Percentiles rank a stretch among this genome's conserved stretches.
phyloP scores from a whole-genome alignment of 2,329 filamentous ascomycete genomes.

The Fusarium liriodendri region DNA sequence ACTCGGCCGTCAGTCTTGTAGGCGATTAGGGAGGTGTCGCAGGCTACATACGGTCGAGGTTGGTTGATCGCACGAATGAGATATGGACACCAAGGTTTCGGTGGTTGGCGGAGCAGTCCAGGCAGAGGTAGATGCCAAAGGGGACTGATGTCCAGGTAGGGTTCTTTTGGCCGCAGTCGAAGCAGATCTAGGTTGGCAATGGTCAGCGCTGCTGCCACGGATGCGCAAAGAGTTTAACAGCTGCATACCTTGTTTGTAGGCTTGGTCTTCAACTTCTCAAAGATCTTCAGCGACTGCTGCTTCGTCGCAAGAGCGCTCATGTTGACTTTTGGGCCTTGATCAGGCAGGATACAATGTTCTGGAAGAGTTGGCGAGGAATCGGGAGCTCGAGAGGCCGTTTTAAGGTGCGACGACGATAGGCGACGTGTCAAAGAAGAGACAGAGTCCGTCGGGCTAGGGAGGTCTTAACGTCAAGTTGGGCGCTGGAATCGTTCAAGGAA shows the following conservation, averaged over 20 bases:
- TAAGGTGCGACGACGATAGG: conserved; percentile 12
- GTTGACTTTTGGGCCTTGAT: conserved; percentile 49
- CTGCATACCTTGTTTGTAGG: conserved; percentile 87
- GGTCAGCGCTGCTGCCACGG: conserved; percentile 14
- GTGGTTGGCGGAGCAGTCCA: conserved; percentile 97
- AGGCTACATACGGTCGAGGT: conserved; percentile 86
- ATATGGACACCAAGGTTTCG: conserved; percentile 98
- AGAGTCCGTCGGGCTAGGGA: conserved; percentile 31
- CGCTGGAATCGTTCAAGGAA: conserved; percentile 41
- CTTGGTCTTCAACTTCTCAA: conserved; percentile 96
- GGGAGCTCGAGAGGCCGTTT: background rate
- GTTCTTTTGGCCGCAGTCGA: conserved; percentile 97
- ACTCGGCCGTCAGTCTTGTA: conserved; percentile 28
- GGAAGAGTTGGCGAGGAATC: background rate
- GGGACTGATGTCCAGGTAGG: conserved; percentile 98
- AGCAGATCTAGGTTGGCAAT: conserved; percentile 79
- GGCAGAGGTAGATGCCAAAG: conserved; percentile 96
- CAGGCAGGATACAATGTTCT: conserved; percentile 13
- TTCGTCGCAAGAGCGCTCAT: conserved; percentile 84
- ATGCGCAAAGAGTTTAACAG: background rate
- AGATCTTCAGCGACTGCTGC: conserved; percentile 95
- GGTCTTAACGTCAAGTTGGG: conserved; percentile 25
- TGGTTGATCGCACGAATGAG: conserved; percentile 97
- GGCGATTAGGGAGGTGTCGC: background rate
- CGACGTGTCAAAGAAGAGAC: conserved; percentile 34